Conservation (phyloP, 345 rosid genomes). For the Populus deltoides region DNA sequence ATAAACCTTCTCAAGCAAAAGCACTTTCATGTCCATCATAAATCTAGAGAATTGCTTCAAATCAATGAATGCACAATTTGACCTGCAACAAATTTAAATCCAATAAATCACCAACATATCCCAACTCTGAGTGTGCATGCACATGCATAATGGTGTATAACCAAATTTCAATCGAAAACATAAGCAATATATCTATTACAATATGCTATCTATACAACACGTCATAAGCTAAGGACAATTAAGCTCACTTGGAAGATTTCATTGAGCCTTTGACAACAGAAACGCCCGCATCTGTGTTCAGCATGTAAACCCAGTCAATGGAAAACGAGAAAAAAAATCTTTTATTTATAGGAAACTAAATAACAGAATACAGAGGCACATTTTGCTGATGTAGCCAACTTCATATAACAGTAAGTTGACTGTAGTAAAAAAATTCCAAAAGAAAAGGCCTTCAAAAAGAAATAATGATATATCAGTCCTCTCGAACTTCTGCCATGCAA, state of each 20-base stretch:
- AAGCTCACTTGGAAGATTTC: conserved; percentile 34
- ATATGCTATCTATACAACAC: background rate
- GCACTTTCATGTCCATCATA: conserved; percentile 56
- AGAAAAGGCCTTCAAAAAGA: background rate
- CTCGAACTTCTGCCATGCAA: background rate
- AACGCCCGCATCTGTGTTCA: conserved; percentile 33
- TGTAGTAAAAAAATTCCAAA: background rate
- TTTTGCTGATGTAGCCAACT: background rate
- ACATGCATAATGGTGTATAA: background rate
- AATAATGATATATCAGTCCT: background rate
- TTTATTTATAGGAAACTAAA: background rate
- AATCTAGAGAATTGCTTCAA: conserved; percentile 55
- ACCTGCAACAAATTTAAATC: conserved; percentile 31
- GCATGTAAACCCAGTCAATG: conserved; percentile 1
- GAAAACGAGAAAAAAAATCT: background rate
- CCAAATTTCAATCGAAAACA: background rate
- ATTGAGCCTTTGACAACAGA: conserved; percentile 28
- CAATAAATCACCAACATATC: background rate
- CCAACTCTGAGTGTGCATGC: background rate
- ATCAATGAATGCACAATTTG: conserved; percentile 15
- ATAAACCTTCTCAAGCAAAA: conserved; percentile 60
- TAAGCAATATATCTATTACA: background rate
- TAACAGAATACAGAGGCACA: background rate
- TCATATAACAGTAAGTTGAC: no score
- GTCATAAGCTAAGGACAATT: conserved; percentile 10